A percentile compares a stretch with the other conserved stretches of the same genome.
Conservation (phyloP, 768 basidiomycete species). For the Strobilomyces dryophilus region DNA sequence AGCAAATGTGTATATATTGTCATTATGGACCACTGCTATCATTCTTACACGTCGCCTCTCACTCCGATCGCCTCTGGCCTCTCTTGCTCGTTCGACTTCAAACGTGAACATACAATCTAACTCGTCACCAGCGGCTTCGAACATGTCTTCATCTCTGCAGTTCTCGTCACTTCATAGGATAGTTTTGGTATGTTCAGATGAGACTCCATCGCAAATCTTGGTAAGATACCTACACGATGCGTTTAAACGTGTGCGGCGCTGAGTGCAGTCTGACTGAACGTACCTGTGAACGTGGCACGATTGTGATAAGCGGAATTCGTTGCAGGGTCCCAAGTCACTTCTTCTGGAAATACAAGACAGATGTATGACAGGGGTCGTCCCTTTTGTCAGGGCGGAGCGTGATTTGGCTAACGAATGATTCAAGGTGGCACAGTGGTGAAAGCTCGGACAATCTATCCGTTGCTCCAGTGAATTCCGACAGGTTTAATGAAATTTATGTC, state of each 20-base stretch:
- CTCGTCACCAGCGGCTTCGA: constrained; percentile 37
- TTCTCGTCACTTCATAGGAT: constrained; percentile 43
- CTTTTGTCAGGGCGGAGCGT: constrained; percentile 11
- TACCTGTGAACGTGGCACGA: constrained; percentile 60
- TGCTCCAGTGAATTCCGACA: constrained; percentile 56
- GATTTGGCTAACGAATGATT: background rate
- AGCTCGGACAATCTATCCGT: constrained; percentile 45
- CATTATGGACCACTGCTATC: too few species aligned
- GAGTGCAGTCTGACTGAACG: background rate
- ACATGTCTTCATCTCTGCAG: constrained; percentile 23
- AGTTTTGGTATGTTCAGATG: constrained; percentile 40
- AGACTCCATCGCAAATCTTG: constrained; percentile 56
- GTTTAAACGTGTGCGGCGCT: background rate
- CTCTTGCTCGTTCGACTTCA: constrained; percentile 32
- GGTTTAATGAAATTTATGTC: constrained; percentile 46
- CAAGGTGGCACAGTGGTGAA: constrained; percentile 34
- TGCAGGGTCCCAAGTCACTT: constrained; percentile 52
- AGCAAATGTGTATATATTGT: too few species aligned
- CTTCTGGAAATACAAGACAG: constrained; percentile 59
- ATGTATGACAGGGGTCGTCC: constrained; percentile 26
- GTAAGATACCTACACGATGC: constrained; percentile 46
- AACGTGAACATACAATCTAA: constrained; percentile 49
- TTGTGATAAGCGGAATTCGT: constrained; percentile 43
- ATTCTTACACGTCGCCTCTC: too few species aligned
- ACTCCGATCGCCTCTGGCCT: too few species aligned